Conservation (phyloP, 139 green algal species). For the Picochlorum sp. region DNA sequence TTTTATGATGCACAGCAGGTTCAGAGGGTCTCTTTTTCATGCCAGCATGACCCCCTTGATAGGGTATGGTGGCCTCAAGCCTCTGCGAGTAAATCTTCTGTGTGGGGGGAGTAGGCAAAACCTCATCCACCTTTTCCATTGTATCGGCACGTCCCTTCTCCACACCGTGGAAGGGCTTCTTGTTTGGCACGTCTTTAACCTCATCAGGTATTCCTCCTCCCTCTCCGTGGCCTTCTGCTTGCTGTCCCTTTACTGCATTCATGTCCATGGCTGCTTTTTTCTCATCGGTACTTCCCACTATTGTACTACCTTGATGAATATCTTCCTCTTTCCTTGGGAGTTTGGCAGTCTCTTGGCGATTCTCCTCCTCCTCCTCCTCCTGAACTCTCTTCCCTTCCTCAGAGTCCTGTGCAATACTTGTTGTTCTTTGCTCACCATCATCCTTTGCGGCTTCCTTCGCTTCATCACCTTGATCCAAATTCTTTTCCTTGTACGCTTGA, state of each 20-base stretch:
- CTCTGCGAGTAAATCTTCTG: too few relatives aligned
- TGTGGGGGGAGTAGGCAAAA: too few relatives aligned
- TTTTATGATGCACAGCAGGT: too few relatives aligned
- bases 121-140: too few relatives aligned
- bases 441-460: not conserved
- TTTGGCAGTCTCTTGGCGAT: not conserved
- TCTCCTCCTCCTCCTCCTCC: not conserved
- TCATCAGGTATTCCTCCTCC: too few relatives aligned
- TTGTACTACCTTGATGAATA: not conserved
- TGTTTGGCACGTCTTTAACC: too few relatives aligned
- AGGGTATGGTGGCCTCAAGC: too few relatives aligned
- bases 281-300: not conserved
- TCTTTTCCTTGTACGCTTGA: not conserved
- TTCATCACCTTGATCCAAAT: not conserved
- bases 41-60: too few relatives aligned
- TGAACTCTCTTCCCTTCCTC: not conserved
- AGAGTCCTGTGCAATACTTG: not conserved
- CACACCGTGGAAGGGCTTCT: too few relatives aligned
- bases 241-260: not conserved
- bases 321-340: not conserved
- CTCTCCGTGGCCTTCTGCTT: not conserved
- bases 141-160: too few relatives aligned
- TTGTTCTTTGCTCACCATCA: not conserved
- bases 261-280: not conserved
- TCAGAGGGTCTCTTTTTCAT: too few relatives aligned